Percentiles rank a stretch among this genome's conserved stretches.
Evolutionary conservation across 2,329 filamentous ascomycete genomes (phyloP).

Genomic region (Chaetomiaceae sp.): DNA sequence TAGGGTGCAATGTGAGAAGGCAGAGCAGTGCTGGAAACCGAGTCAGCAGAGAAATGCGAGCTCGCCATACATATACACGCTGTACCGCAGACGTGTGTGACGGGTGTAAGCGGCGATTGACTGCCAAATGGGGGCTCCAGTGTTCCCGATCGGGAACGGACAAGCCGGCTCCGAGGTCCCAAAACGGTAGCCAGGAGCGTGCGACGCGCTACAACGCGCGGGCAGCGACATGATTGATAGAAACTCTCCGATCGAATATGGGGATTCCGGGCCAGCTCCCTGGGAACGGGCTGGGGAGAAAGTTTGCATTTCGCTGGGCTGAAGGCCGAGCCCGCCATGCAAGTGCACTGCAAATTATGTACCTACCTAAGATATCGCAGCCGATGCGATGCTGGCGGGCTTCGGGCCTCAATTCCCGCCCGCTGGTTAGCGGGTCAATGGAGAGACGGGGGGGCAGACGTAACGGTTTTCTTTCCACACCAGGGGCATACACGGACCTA

Average conservation of each 20-base stretch:
- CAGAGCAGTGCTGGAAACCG: slow-evolving; percentile 9
- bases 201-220: slow-evolving; percentile 13
- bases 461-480: too few relatives aligned
- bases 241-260: slow-evolving; percentile 19
- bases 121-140: slow-evolving; percentile 1
- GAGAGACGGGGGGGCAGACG: too few relatives aligned
- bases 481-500: too few relatives aligned
- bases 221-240: slow-evolving; percentile 15
- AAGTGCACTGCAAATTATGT: too few relatives aligned
- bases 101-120: slow-evolving; percentile 2
- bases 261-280: slow-evolving; percentile 1
- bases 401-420: slow-evolving; percentile 18
- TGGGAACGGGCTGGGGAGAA: slow-evolving; percentile 1
- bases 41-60: not conserved
- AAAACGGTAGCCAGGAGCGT: slow-evolving; percentile 19
- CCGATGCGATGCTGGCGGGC: slow-evolving; percentile 8
- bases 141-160: slow-evolving; percentile 14
- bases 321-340: too few relatives aligned
- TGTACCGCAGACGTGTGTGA: not conserved
- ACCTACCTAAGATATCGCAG: too few relatives aligned
- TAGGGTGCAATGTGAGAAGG: slow-evolving; percentile 3
- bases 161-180: slow-evolving; percentile 16
- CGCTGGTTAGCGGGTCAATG: too few relatives aligned
- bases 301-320: slow-evolving; percentile 9
- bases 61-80: slow-evolving; percentile 8